Evolutionary conservation across 805 yeast genomes (phyloP).

Genomic region (Cephaloascus albidus): DNA sequence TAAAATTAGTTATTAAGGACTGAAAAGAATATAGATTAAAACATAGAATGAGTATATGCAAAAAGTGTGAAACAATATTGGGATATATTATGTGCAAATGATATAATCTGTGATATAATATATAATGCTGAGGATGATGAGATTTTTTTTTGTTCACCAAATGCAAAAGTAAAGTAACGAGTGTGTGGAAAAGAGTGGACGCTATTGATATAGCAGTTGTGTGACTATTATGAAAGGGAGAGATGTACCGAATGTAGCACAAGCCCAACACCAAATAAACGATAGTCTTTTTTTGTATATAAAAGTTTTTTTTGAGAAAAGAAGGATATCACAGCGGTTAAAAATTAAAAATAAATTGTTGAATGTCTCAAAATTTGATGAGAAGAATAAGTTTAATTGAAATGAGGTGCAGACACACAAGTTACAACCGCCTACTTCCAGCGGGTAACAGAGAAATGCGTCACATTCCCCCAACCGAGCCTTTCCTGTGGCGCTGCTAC

Average conservation of each 20-base stretch:
- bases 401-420: not conserved
- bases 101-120: not conserved
- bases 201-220: not conserved
- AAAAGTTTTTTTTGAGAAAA: not conserved
- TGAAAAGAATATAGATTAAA: not conserved
- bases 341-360: no score
- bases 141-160: no score
- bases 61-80: not conserved
- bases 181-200: not conserved
- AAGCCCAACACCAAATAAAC: no score
- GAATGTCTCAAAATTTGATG: not conserved
- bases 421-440: no score
- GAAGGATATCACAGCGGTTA: not conserved
- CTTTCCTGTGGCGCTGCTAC: no score
- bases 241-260: not conserved
- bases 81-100: not conserved
- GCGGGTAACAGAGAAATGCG: not conserved
- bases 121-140: not conserved
- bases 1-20: not conserved
- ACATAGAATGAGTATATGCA: not conserved
- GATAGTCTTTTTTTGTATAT: no score
- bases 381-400: not conserved
- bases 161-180: not conserved
- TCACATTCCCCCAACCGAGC: no score
- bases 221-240: no score